Evolutionary conservation across 1,139 yeast species (phyloP).

Genomic region (Hyphopichia wangnamkhiaoensis): DNA sequence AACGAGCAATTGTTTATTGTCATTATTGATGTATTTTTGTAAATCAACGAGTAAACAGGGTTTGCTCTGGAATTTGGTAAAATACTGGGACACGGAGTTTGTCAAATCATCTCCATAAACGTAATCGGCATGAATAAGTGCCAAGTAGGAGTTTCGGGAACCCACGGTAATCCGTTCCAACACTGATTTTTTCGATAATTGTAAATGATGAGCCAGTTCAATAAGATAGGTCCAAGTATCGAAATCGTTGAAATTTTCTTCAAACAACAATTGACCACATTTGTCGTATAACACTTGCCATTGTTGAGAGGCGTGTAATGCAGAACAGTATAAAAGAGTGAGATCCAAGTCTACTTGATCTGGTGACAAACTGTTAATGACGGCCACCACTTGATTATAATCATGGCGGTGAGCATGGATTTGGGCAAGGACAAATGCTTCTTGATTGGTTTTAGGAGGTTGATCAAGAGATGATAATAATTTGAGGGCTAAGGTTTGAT

Average conservation of each 20-base stretch:
- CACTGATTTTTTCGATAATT: conserved; percentile 6
- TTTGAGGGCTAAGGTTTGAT: conserved; percentile 57
- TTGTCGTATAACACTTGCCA: conserved; percentile 44
- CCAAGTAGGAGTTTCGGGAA: conserved; percentile 59
- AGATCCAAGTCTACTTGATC: conserved; percentile 57
- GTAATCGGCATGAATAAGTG: conserved; percentile 48
- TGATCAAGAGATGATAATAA: conserved; percentile 37
- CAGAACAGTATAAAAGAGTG: conserved; percentile 50
- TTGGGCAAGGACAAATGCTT: not conserved
- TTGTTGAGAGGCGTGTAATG: conserved; percentile 36
- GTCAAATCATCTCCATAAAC: conserved; percentile 19
- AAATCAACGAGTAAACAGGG: conserved; percentile 65
- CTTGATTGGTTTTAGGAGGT: conserved; percentile 9
- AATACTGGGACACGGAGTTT: conserved; percentile 41
- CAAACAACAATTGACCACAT: conserved; percentile 36
- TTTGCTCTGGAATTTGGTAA: conserved; percentile 46
- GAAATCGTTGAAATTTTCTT: conserved; percentile 55
- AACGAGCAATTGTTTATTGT: conserved; percentile 4
- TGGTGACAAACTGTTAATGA: conserved; percentile 30
- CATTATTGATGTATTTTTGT: conserved; percentile 28
- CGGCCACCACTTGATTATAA: conserved; percentile 27
- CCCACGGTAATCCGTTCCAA: conserved; percentile 26
- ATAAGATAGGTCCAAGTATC: conserved; percentile 59
- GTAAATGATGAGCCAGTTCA: conserved; percentile 18
- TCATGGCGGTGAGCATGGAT: conserved; percentile 20